Percentiles rank a stretch among this genome's conserved stretches.
These are phyloP conservation scores for Thalassiosira exigua DNA, from an alignment of 352 stramenopile genomes.

Conservation along the genomic window DNA sequence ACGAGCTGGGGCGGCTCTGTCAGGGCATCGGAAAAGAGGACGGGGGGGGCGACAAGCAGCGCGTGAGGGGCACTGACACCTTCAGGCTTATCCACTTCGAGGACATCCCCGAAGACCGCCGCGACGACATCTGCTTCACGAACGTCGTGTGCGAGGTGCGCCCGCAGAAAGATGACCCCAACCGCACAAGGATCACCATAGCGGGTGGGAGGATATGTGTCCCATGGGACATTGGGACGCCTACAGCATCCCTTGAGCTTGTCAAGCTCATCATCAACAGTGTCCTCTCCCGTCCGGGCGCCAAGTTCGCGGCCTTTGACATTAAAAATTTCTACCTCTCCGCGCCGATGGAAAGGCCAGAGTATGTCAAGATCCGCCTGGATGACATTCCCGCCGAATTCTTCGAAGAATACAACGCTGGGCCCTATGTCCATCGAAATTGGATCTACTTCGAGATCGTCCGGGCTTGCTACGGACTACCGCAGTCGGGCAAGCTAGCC, in stretches of 20 bases:
- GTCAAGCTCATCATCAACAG: slow-evolving; percentile 11
- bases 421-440: slow-evolving; percentile 3
- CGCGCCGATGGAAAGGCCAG: slow-evolving; percentile 26
- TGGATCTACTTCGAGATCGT: slow-evolving; percentile 42
- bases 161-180: slow-evolving; percentile 25
- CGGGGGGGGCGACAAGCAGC: no score
- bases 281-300: background rate
- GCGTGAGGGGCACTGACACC: no score
- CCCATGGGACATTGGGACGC: no score
- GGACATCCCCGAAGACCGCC: no score
- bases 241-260: no score
- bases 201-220: slow-evolving; percentile 18
- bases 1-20: slow-evolving; percentile 49
- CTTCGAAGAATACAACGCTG: slow-evolving; percentile 23
- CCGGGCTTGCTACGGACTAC: slow-evolving; percentile 32
- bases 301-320: slow-evolving; percentile 12
- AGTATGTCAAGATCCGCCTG: slow-evolving; percentile 44
- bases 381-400: slow-evolving; percentile 7
- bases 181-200: slow-evolving; percentile 25
- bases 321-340: no score
- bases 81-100: no score
- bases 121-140: no score
- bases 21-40: slow-evolving; percentile 36
- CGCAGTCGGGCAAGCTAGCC: slow-evolving; percentile 29
- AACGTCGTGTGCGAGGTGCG: slow-evolving; percentile 28